Conservation (phyloP, 2,329 filamentous ascomycete genomes). For the Fusarium equiseti region DNA sequence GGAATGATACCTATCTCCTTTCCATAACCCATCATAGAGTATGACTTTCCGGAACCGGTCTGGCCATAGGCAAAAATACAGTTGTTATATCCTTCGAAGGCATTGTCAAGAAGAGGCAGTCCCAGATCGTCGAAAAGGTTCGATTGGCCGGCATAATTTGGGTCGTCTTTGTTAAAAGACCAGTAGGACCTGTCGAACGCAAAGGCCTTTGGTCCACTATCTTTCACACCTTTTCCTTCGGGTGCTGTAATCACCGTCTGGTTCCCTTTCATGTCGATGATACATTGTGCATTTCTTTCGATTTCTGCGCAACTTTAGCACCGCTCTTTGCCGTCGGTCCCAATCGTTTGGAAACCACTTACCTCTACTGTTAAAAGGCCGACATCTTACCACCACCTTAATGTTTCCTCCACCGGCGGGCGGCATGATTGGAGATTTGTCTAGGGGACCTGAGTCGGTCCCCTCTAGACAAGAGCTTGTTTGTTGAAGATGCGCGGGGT, state of each 20-base stretch:
- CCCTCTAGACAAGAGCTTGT: constrained; percentile 47
- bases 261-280: constrained; percentile 93
- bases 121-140: constrained; percentile 90
- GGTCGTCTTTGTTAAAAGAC: constrained; percentile 89
- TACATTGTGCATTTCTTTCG: constrained; percentile 93
- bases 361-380: constrained; percentile 97
- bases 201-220: constrained; percentile 83
- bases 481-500: constrained; percentile 47
- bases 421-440: constrained; percentile 52
- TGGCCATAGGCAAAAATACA: constrained; percentile 99
- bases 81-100: constrained; percentile 98
- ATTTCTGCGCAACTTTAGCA: constrained; percentile 71
- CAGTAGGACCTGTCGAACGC: constrained; percentile 98
- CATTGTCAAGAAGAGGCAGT: constrained; percentile 93
- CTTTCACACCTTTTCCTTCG: constrained; percentile 75
- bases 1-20: constrained; percentile 96
- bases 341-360: constrained; percentile 47
- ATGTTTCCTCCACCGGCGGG: constrained; percentile 90
- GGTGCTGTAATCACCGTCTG: constrained; percentile 90
- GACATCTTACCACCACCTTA: constrained; percentile 97
- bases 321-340: not conserved
- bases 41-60: constrained; percentile 98
- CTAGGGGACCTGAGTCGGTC: constrained; percentile 54
- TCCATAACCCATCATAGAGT: constrained; percentile 99
- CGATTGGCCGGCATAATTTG: constrained; percentile 89